phyloP scores from a whole-genome alignment of 768 basidiomycete species.

The Hypholoma sublateritium region DNA sequence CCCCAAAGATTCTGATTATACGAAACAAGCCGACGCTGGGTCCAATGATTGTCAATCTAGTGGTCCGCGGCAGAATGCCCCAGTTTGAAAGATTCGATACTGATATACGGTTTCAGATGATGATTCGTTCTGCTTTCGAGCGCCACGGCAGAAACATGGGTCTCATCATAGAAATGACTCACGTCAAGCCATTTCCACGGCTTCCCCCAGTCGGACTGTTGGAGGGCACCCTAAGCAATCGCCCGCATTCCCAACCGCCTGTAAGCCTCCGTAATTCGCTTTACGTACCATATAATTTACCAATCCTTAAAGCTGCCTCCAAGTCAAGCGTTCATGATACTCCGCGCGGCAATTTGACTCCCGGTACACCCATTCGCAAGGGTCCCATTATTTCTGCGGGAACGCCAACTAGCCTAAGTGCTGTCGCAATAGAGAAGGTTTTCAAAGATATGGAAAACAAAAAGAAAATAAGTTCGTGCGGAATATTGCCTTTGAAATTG shows the following conservation, averaged over 20 bases:
- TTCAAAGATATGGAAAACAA: not conserved
- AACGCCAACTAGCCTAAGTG: slow-evolving; percentile 1
- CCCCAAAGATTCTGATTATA: slow-evolving; percentile 5
- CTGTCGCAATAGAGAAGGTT: slow-evolving; percentile 3
- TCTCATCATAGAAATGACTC: no score
- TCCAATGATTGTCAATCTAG: not conserved
- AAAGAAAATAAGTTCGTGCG: not conserved
- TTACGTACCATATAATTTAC: not conserved
- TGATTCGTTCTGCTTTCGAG: not conserved
- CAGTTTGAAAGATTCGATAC: not conserved
- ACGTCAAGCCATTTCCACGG: no score
- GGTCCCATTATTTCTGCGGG: not conserved
- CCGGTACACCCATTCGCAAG: not conserved
- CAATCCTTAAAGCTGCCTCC: not conserved
- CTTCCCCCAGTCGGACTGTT: no score
- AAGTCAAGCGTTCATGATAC: not conserved
- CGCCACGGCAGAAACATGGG: no score
- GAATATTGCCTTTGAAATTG: not conserved
- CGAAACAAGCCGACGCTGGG: slow-evolving; percentile 2
- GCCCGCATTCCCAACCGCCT: no score
- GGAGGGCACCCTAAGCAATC: no score
- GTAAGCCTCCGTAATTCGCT: not conserved
- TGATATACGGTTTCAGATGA: not conserved
- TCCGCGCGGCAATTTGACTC: not conserved
- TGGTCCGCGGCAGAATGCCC: not conserved